These are phyloP conservation scores for Lasiosphaeria hispida DNA, from an alignment of 495 filamentous ascomycete species.

Conservation along the genomic window DNA sequence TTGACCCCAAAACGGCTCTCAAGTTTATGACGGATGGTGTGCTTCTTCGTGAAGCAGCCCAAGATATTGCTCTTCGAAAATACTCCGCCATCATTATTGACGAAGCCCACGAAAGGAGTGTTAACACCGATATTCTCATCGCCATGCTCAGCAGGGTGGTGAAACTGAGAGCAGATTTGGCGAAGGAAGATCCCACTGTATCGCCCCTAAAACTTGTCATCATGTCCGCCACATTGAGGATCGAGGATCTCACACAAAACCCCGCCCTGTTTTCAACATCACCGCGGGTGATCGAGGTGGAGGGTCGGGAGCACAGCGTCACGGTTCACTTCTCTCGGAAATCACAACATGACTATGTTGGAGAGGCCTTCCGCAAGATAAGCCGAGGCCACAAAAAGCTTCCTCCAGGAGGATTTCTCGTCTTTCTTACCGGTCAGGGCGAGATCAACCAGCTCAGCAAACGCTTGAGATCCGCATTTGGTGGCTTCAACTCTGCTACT, in stretches of 20 bases:
- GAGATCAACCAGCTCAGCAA: slow-evolving; percentile 82
- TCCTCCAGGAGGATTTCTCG: slow-evolving; percentile 86
- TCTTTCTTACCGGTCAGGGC: slow-evolving; percentile 92
- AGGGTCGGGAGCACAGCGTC: slow-evolving; percentile 91
- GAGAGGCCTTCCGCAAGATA: slow-evolving; percentile 85
- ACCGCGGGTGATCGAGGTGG: slow-evolving; percentile 83
- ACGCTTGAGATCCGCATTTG: slow-evolving; percentile 70
- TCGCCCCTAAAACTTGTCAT: slow-evolving; percentile 90
- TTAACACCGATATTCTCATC: slow-evolving; percentile 96
- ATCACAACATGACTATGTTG: slow-evolving; percentile 83
- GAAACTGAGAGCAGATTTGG: slow-evolving; percentile 56
- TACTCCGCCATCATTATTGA: slow-evolving; percentile 95
- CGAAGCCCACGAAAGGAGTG: slow-evolving; percentile 95
- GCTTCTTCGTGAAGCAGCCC: slow-evolving; percentile 81
- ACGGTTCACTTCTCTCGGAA: slow-evolving; percentile 83
- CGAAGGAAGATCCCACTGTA: slow-evolving; percentile 49
- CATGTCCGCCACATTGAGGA: slow-evolving; percentile 93
- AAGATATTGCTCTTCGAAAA: slow-evolving; percentile 87
- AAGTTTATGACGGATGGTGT: slow-evolving; percentile 99
- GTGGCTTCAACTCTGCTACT: slow-evolving; percentile 46
- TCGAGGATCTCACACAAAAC: slow-evolving; percentile 89
- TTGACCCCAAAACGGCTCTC: slow-evolving; percentile 79
- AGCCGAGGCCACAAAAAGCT: slow-evolving; percentile 86
- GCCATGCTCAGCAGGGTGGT: slow-evolving; percentile 94
- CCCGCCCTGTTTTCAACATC: slow-evolving; percentile 70